A percentile compares a stretch with the other conserved stretches of the same genome.
phyloP scores from a whole-genome alignment of 495 filamentous ascomycete genomes.

The Coniosporium apollinis region DNA sequence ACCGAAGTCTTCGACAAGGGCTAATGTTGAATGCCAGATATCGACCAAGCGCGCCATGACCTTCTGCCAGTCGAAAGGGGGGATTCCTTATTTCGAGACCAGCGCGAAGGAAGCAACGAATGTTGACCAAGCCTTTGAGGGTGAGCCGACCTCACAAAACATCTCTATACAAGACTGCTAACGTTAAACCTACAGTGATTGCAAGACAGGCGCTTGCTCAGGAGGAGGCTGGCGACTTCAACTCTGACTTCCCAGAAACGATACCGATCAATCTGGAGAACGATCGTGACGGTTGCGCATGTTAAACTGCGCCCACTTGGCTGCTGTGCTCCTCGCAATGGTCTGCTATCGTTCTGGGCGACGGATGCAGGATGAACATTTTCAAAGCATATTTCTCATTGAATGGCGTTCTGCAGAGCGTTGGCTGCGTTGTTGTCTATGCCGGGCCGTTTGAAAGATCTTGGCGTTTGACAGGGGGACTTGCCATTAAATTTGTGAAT shows the following conservation, averaged over 20 bases:
- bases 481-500: no score
- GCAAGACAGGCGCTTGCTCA: conserved; percentile 87
- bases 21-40: no score
- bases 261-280: conserved; percentile 94
- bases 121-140: conserved; percentile 96
- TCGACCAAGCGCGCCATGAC: conserved; percentile 89
- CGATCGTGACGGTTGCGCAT: conserved; percentile 81
- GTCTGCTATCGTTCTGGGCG: conserved; percentile 4
- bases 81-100: conserved; percentile 97
- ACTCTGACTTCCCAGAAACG: conserved; percentile 86
- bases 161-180: neutral
- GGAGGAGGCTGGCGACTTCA: conserved; percentile 88
- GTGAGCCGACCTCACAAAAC: no score
- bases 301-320: conserved; percentile 40
- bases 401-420: neutral
- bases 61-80: conserved; percentile 93
- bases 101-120: conserved; percentile 98
- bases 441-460: no score
- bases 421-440: conserved; percentile 5
- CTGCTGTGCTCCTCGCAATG: neutral
- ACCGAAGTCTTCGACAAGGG: no score
- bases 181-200: conserved; percentile 46
- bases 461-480: no score
- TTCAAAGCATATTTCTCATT: neutral
- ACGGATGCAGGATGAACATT: conserved; percentile 7